Evolutionary conservation across 306 rosid species (phyloP), one percentile per base, ranked within the genome.

Genomic region (Cucurbita moschata): DNA sequence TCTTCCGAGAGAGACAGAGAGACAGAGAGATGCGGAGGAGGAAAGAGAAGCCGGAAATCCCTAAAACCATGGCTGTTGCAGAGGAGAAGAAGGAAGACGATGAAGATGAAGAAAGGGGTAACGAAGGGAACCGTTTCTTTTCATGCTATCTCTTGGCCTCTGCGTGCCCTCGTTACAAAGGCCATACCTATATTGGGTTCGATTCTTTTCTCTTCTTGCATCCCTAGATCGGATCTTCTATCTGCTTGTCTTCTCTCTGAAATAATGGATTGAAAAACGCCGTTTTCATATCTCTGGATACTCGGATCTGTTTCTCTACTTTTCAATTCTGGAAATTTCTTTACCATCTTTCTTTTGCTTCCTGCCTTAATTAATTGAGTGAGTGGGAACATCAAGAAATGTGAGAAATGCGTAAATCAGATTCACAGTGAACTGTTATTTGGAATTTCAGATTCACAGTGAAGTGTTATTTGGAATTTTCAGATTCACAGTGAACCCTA

Each of bases 401-500:
- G 9, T 49, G 5, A 26, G 19, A 49, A 51, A 8, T 71, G 52
- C 0, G 47, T 38, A n/a, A 53, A 61, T 80, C 79, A 4, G 14
- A 10, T 9, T 73, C 18, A 68, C 21, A 5, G 60, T 26, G 44
- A 3, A 23, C 54, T 49, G 35, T 67, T 38, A 10, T 76, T 12
- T 5, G 30, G 38, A 76, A 77, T 79, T 75, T 49, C 84, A 94
- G 99, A 82, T 95, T 95, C 80, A 95, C 99, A 0, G 99, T 95
- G 80, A 91, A 95, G n/a, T 49, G 35, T 67, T 38, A 10, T 76
- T 12, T 5, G 30, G 38, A 76, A 77, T 79, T 75, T 49, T n/a
- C 84, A 94, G 99, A 82, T 95, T 95, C 80, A 95, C 99, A 0
- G 99, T 95, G 80, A 91, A 95, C 30, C 99, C 97, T 2, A 82